Percentiles rank a stretch among this genome's conserved stretches.
Evolutionary conservation across 768 basidiomycete genomes (phyloP).

Genomic region (Tephrocybe rancida): DNA sequence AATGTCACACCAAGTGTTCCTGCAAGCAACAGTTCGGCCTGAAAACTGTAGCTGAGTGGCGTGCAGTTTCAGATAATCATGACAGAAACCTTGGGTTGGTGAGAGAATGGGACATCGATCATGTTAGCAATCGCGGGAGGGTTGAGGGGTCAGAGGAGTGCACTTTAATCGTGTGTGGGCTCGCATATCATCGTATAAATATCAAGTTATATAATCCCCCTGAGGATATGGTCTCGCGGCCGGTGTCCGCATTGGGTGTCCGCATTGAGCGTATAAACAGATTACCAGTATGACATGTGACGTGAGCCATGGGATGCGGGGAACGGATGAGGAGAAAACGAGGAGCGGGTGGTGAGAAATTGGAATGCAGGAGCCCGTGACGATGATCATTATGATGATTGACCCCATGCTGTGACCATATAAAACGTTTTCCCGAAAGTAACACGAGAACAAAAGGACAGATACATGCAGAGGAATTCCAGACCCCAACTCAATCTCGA

Average conservation of each 20-base stretch:
- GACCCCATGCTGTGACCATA: background rate
- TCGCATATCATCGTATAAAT: no score
- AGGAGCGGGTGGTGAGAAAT: background rate
- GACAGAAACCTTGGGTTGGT: conserved; percentile 1
- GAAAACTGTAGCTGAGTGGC: background rate
- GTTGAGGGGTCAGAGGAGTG: no score
- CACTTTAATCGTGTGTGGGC: no score
- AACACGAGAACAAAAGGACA: background rate
- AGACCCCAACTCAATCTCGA: background rate
- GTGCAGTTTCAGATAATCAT: background rate
- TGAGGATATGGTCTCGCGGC: no score
- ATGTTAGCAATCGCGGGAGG: no score
- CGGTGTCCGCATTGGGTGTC: no score
- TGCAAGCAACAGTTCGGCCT: conserved; percentile 10
- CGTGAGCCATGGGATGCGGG: background rate
- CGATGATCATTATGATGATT: no score
- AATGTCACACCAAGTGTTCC: conserved; percentile 16
- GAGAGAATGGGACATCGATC: background rate
- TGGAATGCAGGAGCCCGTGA: background rate
- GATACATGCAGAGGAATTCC: background rate
- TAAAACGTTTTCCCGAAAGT: conserved; percentile 1
- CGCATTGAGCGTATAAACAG: background rate
- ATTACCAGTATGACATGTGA: background rate
- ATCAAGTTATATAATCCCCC: no score
- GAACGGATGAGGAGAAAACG: no score